Evolutionary conservation across 2,329 filamentous ascomycete species (phyloP).

Genomic region (Fusarium domesticum): DNA sequence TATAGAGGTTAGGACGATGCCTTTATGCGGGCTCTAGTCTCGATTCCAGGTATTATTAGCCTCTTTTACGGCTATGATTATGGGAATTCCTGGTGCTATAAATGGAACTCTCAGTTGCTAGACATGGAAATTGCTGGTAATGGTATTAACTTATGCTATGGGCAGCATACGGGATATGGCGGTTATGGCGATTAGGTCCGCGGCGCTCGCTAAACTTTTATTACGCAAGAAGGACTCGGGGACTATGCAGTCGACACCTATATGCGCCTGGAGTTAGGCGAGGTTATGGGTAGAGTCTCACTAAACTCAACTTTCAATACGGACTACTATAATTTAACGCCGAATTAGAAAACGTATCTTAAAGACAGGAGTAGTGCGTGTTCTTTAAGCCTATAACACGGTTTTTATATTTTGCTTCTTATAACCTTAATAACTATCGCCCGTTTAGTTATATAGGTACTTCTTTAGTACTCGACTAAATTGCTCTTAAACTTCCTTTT

Average conservation of each 20-base stretch:
- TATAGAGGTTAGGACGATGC: conserved; percentile 52
- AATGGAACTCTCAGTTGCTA: conserved; percentile 45
- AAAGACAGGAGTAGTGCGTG: neutral
- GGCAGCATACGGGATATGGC: conserved; percentile 66
- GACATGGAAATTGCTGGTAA: conserved; percentile 46
- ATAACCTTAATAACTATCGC: too few species aligned
- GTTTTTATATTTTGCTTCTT: too few species aligned
- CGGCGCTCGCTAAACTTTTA: conserved; percentile 55
- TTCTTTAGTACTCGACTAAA: too few species aligned
- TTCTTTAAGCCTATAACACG: too few species aligned
- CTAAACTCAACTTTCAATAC: conserved; percentile 59
- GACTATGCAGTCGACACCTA: conserved; percentile 52
- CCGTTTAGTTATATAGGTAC: too few species aligned
- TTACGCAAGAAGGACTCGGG: conserved; percentile 43
- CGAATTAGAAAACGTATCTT: conserved; percentile 34
- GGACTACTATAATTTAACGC: conserved; percentile 50
- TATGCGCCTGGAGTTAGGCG: conserved; percentile 57
- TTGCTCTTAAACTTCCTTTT: too few species aligned
- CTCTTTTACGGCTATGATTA: conserved; percentile 68
- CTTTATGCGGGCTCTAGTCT: conserved; percentile 61
- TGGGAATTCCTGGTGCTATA: conserved; percentile 56
- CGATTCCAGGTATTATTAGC: conserved; percentile 53
- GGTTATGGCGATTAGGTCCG: conserved; percentile 65
- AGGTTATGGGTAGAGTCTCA: conserved; percentile 48
- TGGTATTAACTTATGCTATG: conserved; percentile 53